phyloP scores from a whole-genome alignment of 140 eudicot genomes.

The Senecio squalidus region DNA sequence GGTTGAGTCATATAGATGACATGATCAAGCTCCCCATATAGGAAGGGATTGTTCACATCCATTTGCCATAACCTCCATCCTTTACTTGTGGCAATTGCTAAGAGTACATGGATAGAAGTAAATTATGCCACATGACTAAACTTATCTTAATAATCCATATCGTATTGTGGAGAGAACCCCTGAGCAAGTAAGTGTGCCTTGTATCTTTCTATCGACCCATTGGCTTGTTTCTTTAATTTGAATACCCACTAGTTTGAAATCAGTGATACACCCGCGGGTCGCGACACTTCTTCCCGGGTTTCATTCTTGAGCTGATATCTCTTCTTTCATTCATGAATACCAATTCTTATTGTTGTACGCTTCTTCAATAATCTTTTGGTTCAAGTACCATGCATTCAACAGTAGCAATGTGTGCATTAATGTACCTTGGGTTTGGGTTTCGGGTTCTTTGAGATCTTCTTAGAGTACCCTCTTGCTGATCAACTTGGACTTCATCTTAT shows the following conservation, averaged over 20 bases:
- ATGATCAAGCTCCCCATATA: neutral
- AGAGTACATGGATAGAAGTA: neutral
- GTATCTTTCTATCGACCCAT: neutral
- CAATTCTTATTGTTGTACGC: neutral
- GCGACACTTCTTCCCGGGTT: neutral
- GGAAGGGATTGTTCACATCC: neutral
- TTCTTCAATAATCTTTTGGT: neutral
- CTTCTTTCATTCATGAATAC: neutral
- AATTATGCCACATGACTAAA: neutral
- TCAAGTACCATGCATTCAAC: neutral
- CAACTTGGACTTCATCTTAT: neutral
- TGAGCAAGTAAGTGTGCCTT: neutral
- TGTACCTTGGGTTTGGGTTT: neutral
- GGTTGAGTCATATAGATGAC: neutral
- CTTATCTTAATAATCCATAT: neutral
- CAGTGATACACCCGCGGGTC: neutral
- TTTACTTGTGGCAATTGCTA: neutral
- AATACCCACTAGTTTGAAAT: neutral
- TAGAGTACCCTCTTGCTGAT: neutral
- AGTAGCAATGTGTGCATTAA: neutral
- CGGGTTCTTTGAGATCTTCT: neutral
- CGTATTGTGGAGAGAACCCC: neutral
- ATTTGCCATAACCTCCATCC: neutral
- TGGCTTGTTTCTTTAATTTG: neutral
- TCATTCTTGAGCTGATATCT: neutral